phyloP scores from a whole-genome alignment of 805 yeast species.

The Ogataea zsoltii region DNA sequence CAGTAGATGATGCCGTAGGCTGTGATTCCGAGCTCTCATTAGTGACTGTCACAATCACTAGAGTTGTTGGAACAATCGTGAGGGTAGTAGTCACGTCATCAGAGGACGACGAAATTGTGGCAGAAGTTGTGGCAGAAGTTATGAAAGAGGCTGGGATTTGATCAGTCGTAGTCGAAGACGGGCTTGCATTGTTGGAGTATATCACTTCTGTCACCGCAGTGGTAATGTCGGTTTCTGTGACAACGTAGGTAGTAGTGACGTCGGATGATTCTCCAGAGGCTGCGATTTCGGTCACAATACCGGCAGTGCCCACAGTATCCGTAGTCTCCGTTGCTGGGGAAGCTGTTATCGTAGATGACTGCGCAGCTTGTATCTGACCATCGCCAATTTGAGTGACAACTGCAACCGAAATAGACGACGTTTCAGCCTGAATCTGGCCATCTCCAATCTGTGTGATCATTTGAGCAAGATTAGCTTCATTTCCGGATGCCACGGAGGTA shows the following conservation, averaged over 20 bases:
- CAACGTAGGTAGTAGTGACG: not conserved
- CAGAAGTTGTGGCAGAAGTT: slow-evolving; percentile 6
- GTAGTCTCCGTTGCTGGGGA: not conserved
- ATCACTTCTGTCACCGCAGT: slow-evolving; percentile 19
- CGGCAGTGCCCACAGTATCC: not conserved
- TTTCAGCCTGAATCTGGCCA: slow-evolving; percentile 47
- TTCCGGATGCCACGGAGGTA: slow-evolving; percentile 20
- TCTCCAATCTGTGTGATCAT: slow-evolving; percentile 46
- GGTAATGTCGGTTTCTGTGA: slow-evolving; percentile 3
- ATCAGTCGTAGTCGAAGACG: slow-evolving; percentile 21
- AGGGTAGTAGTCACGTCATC: slow-evolving; percentile 30
- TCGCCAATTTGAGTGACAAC: slow-evolving; percentile 49
- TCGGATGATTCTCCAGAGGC: not conserved
- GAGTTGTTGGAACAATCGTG: slow-evolving; percentile 30
- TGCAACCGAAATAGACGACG: slow-evolving; percentile 35
- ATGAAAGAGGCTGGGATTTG: slow-evolving; percentile 10
- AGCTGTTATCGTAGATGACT: not conserved
- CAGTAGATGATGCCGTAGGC: slow-evolving; percentile 22
- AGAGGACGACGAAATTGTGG: slow-evolving; percentile 29
- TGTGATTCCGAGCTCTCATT: slow-evolving; percentile 27
- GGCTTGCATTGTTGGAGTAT: not conserved
- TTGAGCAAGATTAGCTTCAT: slow-evolving; percentile 31
- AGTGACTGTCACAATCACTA: slow-evolving; percentile 32
- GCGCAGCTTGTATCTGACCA: slow-evolving; percentile 40
- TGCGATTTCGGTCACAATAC: not conserved